Evolutionary conservation across 257 asterid genomes (phyloP).

Genomic region (Leptodermis oblonga): DNA sequence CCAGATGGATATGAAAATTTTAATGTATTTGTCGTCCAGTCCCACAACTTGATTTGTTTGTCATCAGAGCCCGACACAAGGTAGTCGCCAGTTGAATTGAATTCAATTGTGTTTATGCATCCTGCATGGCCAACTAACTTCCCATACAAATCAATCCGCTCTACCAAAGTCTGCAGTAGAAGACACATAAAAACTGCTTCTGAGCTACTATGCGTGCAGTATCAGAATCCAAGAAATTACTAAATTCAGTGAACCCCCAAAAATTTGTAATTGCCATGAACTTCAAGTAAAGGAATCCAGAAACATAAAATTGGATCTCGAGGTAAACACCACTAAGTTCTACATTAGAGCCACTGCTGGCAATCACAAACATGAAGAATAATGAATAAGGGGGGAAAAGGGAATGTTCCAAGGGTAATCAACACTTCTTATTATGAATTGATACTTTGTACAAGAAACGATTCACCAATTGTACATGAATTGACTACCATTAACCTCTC

Average conservation of each 20-base stretch:
- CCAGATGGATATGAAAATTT: conserved; percentile 69
- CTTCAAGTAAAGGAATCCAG: neutral
- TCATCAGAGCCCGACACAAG: conserved; percentile 86
- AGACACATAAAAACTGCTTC: conserved; percentile 9
- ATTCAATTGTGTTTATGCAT: conserved; percentile 69
- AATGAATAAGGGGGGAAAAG: neutral
- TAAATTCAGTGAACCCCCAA: neutral
- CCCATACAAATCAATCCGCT: conserved; percentile 51
- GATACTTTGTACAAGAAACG: neutral
- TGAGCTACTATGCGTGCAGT: conserved; percentile 4
- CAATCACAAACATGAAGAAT: neutral
- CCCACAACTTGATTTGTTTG: conserved; percentile 63
- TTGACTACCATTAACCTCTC: neutral
- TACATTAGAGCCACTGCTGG: neutral
- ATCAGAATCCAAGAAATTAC: neutral
- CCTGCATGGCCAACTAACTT: conserved; percentile 64
- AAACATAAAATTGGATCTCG: neutral
- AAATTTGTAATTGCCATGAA: neutral
- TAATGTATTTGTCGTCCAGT: conserved; percentile 52
- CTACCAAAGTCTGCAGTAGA: conserved; percentile 45
- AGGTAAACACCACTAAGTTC: neutral
- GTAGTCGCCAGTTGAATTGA: conserved; percentile 62
- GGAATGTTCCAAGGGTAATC: neutral
- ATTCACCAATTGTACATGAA: neutral
- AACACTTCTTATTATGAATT: neutral